phyloP scores from a whole-genome alignment of 2,329 filamentous ascomycete species.

The Rhinocladiella mackenziei region DNA sequence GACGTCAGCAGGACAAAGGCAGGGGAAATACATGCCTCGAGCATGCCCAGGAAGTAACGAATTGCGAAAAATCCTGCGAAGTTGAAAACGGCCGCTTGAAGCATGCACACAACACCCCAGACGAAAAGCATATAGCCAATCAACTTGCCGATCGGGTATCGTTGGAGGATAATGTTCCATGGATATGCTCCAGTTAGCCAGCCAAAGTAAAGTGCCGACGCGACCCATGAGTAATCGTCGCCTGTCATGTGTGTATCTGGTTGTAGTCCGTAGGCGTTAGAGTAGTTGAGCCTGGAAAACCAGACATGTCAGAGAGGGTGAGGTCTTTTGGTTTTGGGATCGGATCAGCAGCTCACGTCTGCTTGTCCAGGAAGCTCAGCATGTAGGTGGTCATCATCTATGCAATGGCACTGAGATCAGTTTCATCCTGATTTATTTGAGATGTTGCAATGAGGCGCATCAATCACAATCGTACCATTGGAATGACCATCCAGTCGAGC shows the following conservation, averaged over 20 bases:
- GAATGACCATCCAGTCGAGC: conserved; percentile 38
- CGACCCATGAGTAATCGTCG: conserved; percentile 45
- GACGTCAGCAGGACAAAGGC: conserved; percentile 37
- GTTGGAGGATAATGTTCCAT: conserved; percentile 42
- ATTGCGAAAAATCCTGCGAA: conserved; percentile 45
- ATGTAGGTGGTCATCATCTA: conserved; percentile 39
- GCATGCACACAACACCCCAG: conserved; percentile 42
- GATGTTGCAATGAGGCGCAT: too few species aligned
- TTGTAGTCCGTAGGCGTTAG: conserved; percentile 44
- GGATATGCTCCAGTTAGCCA: conserved; percentile 42
- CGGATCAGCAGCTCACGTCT: conserved; percentile 23
- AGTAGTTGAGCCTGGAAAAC: conserved; percentile 34
- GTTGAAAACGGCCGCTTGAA: conserved; percentile 38
- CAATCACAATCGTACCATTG: conserved; percentile 38
- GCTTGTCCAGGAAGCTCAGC: conserved; percentile 35
- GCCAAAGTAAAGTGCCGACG: conserved; percentile 44
- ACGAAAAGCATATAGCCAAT: conserved; percentile 40
- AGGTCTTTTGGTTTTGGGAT: background rate
- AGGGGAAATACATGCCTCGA: conserved; percentile 34
- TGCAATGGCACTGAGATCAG: too few species aligned
- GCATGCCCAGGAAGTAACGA: conserved; percentile 46
- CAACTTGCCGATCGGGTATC: conserved; percentile 42
- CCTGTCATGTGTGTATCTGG: conserved; percentile 41
- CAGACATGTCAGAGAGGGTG: background rate
- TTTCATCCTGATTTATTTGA: too few species aligned